Percentiles rank a stretch among this genome's conserved stretches.
Evolutionary conservation across 805 yeast genomes (phyloP).

Genomic region (Metschnikowia borealis): DNA sequence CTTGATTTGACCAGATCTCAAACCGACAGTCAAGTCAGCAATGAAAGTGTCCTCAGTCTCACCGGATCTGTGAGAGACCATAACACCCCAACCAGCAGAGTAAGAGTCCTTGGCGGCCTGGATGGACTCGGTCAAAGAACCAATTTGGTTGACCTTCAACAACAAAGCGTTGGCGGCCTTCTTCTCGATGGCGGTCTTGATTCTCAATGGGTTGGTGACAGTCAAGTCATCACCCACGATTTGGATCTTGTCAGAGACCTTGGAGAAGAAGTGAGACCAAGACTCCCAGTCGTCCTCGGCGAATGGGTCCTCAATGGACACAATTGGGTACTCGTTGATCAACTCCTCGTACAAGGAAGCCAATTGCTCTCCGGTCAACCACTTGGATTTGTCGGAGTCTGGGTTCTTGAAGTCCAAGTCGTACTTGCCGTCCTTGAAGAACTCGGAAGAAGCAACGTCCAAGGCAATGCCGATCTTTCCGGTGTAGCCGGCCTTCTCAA

Average conservation of each 20-base stretch:
- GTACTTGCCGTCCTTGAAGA: conserved; percentile 94
- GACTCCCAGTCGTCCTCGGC: conserved; percentile 99
- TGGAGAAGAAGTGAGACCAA: conserved; percentile 83
- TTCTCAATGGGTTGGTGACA: conserved; percentile 95
- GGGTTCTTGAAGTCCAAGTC: conserved; percentile 99
- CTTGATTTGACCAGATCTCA: conserved; percentile 98
- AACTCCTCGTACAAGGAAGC: conserved; percentile 79
- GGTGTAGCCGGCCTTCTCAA: conserved; percentile 90
- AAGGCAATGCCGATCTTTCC: conserved; percentile 90
- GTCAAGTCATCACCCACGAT: conserved; percentile 98
- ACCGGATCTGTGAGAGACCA: conserved; percentile 99
- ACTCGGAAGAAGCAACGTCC: conserved; percentile 97
- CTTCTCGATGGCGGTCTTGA: conserved; percentile 92
- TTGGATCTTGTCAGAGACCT: conserved; percentile 68
- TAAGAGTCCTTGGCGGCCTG: conserved; percentile 94
- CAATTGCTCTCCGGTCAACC: conserved; percentile 86
- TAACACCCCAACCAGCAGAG: conserved; percentile 98
- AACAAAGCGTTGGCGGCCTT: conserved; percentile 92
- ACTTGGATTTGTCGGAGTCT: conserved; percentile 80
- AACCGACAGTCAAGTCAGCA: conserved; percentile 97
- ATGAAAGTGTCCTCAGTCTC: conserved; percentile 98
- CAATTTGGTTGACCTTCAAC: conserved; percentile 98
- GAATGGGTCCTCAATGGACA: conserved; percentile 97
- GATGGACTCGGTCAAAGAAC: conserved; percentile 93
- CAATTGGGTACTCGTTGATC: conserved; percentile 91